Base-by-base conservation (phyloP, 768 basidiomycete species). In the Megacollybia marginata region DNA sequence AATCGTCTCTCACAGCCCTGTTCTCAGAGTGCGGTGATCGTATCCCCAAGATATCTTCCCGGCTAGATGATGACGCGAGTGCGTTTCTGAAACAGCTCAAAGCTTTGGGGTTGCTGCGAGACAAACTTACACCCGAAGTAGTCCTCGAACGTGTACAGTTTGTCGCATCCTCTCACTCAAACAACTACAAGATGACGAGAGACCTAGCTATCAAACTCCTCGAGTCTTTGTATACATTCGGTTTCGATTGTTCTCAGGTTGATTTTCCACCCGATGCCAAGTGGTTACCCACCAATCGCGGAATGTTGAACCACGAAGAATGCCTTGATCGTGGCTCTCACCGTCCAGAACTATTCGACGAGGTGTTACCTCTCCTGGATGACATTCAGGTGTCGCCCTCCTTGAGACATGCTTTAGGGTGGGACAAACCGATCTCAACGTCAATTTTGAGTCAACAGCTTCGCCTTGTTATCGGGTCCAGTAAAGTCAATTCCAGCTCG, bases 241-340 rank as follows among this genome's bases (percentile, higher is more conserved):
- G 46, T 42, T 15, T 59, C 59, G 44, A 52, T 58, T 36, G 55
- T 55, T 38, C 40, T 52, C 18, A 48, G 50, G 28, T 48, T 59
- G 23, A 48, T 13, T 44, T 44, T 31, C 44, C 44, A 16, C 5
- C 9, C 51, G 53, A 2, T 50, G 46, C 32, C 28, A 52, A 34
- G 12, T 75, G 75, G 73, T 52, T 77, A 6, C 74, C 74, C 0
- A 73, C 72, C 2, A 44, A 44, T 28, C 44, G 13, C 23, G 44
- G 44, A 16, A 19, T 44, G 18, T 44, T 28, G n/a, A 16, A 5
- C 13, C 44, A 44, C 44, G 44, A 44, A 31, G 44, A 44, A 28
- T 44, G 44, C 23, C 44, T 72, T 48, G 70, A 76, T 48, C 53
- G 62, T 33, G 71, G 44, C n/a, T 31, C 28, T 28, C 44, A 44